Base-by-base conservation (phyloP, 179 eudicot genomes). In the Pouteria campechiana region DNA sequence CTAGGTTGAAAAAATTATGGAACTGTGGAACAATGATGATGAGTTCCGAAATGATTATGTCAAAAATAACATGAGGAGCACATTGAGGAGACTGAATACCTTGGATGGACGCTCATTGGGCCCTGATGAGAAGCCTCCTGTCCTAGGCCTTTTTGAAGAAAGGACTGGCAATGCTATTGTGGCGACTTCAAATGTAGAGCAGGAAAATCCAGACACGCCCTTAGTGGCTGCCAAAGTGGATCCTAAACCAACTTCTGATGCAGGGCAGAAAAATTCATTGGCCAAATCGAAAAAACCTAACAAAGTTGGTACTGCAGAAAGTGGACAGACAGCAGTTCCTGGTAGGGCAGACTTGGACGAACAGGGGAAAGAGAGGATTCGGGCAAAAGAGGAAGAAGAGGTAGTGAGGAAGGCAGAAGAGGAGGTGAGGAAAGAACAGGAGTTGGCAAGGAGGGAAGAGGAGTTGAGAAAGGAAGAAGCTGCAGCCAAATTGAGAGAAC, bases 21-120 rank as follows among this genome's bases (percentile, higher is more conserved):
- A 71, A 18, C 33, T 61, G 17, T 82, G 93, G 94, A 90, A 81
- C 70, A 63, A 46, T 17, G 54, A 79, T 47, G 82, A 76, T 5
- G 88, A 86, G 57, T 79, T 76, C 37, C 59, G 96, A 8, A 58
- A 52, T 39, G 88, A 82, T 25, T 90, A 86, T 37, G 31, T 73
- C 29, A 72, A 67, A 68, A 48, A 70, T 65, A 90, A 79, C 53
- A 49, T 39, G 25, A 62, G 69, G 58, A 80, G 87, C 64, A 78
- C 74, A 5, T 18, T 75, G 34, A 55, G 92, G 80, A 82, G 90
- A 70, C 65, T 86, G 14, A 69, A 74, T 40, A 87, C 96, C 11
- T 40, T 63, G 48, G 98, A 87, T 48, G 92, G 96, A 19, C 83
- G 85, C 36, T 49, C 90, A 30, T 88, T 82, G 44, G 98, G 87